Percentiles rank a stretch among this genome's conserved stretches.
phyloP scores from a whole-genome alignment of 192 early-diverging fungal species.

The Coemansia sp. region DNA sequence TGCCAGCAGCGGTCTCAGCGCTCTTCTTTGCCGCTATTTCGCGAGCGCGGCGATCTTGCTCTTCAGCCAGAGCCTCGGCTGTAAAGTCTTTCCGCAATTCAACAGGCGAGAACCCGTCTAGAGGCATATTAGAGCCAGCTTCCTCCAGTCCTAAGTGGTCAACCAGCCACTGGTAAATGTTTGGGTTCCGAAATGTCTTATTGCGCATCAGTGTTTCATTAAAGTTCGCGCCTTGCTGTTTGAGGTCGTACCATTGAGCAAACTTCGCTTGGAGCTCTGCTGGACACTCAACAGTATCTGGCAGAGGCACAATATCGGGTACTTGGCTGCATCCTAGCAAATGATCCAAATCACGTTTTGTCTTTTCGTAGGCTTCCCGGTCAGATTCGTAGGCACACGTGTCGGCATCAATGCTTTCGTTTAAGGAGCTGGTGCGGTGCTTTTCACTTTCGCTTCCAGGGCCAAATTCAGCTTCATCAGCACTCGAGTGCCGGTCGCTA shows the following conservation, averaged over 20 bases:
- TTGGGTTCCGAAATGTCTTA: slow-evolving; percentile 89
- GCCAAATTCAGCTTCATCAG: background rate
- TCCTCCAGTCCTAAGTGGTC: slow-evolving; percentile 81
- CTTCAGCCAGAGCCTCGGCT: slow-evolving; percentile 24
- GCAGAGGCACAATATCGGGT: slow-evolving; percentile 4
- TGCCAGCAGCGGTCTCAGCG: slow-evolving; percentile 19
- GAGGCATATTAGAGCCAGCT: slow-evolving; percentile 73
- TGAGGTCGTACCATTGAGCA: slow-evolving; percentile 67
- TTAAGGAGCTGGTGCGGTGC: background rate
- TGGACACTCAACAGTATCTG: slow-evolving; percentile 51
- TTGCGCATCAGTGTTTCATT: slow-evolving; percentile 79
- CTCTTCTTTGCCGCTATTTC: slow-evolving; percentile 33
- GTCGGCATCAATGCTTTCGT: background rate
- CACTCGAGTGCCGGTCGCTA: background rate
- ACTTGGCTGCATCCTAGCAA: slow-evolving; percentile 43
- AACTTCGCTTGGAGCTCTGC: slow-evolving; percentile 73
- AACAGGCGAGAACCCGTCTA: slow-evolving; percentile 65
- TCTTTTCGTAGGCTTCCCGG: slow-evolving; percentile 12
- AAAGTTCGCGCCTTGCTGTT: slow-evolving; percentile 67
- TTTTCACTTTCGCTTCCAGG: background rate
- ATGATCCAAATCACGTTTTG: slow-evolving; percentile 20
- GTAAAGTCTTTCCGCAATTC: slow-evolving; percentile 38
- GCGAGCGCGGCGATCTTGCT: slow-evolving; percentile 41
- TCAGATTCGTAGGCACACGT: background rate
- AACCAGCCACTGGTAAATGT: slow-evolving; percentile 85